A percentile compares a stretch with the other conserved stretches of the same genome.
Evolutionary conservation across 305 asterid genomes (phyloP).

Genomic region (Petunia hybrid): DNA sequence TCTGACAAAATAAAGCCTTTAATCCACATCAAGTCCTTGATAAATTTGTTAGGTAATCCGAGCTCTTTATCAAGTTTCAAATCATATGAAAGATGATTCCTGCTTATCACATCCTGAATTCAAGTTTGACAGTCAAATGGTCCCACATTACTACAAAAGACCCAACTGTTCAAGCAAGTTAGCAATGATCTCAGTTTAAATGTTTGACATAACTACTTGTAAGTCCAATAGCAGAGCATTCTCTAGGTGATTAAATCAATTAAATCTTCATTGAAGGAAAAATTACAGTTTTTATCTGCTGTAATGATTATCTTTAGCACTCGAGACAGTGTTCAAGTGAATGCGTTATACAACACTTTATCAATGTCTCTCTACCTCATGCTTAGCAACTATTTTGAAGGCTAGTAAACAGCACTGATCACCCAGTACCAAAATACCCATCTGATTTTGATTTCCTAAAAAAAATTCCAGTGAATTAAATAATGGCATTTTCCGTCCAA

Average conservation of each 20-base stretch:
- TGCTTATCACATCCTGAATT: conserved; percentile 14
- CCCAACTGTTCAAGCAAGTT: neutral
- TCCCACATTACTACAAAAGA: conserved; percentile 15
- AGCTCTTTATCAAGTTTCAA: conserved; percentile 10
- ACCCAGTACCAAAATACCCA: conserved; percentile 27
- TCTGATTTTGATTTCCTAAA: conserved; percentile 5
- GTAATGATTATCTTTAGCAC: neutral
- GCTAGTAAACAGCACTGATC: neutral
- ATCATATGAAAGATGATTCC: neutral
- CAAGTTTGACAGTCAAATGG: neutral
- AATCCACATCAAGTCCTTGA: conserved; percentile 9
- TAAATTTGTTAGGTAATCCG: neutral
- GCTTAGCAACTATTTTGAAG: conserved; percentile 12
- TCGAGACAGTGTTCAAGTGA: neutral
- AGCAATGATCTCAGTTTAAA: neutral
- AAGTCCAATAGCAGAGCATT: conserved; percentile 12
- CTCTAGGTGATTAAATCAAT: conserved; percentile 5
- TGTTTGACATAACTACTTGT: conserved; percentile 4
- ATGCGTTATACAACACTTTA: conserved; percentile 1
- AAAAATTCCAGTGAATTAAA: neutral
- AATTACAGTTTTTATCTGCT: neutral
- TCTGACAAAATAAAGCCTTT: conserved; percentile 7
- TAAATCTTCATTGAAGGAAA: conserved; percentile 1
- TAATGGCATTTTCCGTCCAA: neutral
- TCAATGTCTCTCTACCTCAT: conserved; percentile 4